These are phyloP conservation scores for Prunus padus DNA, from an alignment of 306 rosid genomes.

Conservation along the genomic window DNA sequence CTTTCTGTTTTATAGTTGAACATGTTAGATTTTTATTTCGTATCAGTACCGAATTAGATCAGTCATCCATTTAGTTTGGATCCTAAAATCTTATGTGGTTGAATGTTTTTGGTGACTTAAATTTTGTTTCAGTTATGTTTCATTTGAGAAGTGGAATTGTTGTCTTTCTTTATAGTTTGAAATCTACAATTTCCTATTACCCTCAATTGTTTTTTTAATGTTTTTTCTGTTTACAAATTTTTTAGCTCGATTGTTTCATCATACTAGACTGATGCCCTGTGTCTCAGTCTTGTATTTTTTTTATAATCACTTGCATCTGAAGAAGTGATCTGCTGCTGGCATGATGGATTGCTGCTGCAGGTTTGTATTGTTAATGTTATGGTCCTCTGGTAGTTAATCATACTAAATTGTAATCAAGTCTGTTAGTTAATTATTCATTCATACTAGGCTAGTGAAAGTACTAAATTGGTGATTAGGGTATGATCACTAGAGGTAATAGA, in stretches of 20 bases:
- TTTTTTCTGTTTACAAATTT: neutral
- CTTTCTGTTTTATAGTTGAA: neutral
- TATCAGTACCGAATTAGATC: neutral
- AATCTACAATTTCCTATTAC: neutral
- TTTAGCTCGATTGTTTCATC: neutral
- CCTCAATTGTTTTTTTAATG: neutral
- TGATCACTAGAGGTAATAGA: too few relatives aligned
- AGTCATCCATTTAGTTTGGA: slow-evolving; percentile 6
- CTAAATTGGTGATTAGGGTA: neutral
- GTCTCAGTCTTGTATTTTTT: too few relatives aligned
- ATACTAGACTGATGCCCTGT: too few relatives aligned
- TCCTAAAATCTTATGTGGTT: neutral
- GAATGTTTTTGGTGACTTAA: neutral
- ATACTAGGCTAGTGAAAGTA: neutral
- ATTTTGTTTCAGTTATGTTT: neutral
- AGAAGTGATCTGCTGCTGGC: neutral
- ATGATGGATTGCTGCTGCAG: neutral
- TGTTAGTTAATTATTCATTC: neutral
- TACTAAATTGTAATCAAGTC: neutral
- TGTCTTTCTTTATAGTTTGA: slow-evolving; percentile 1
- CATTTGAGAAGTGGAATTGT: slow-evolving; percentile 2
- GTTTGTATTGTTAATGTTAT: too few relatives aligned
- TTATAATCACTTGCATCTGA: neutral
- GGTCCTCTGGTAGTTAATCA: too few relatives aligned
- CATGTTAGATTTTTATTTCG: neutral